Conservation (phyloP, 1,284 basidiomycete species). For the Irpex rosettiformis region DNA sequence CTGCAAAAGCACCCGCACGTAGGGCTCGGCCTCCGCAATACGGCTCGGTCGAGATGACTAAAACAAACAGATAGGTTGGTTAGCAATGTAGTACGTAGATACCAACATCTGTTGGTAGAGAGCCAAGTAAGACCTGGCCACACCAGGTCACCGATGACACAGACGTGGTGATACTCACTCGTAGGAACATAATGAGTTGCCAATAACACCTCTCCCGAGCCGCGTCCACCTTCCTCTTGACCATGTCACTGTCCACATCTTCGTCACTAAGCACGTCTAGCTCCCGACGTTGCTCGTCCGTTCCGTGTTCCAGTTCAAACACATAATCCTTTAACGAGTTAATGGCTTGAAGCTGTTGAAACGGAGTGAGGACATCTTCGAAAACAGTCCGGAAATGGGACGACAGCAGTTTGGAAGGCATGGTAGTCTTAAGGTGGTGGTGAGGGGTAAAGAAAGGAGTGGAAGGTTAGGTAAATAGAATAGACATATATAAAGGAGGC, state of each 20-base stretch:
- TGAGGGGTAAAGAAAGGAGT: neutral
- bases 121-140: neutral
- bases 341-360: constrained; percentile 20
- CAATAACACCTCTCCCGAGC: constrained; percentile 25
- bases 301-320: constrained; percentile 21
- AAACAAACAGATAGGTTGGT: neutral
- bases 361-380: constrained; percentile 19
- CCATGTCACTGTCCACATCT: constrained; percentile 18
- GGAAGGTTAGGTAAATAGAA: neutral
- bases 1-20: constrained; percentile 14
- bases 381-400: constrained; percentile 22
- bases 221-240: constrained; percentile 18
- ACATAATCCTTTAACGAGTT: constrained; percentile 20
- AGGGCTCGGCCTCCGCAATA: constrained; percentile 20
- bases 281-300: constrained; percentile 21
- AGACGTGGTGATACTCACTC: constrained; percentile 16
- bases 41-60: constrained; percentile 21
- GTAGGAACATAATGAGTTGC: constrained; percentile 24
- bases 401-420: constrained; percentile 18
- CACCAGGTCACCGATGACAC: too few relatives aligned
- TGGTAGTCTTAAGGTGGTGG: neutral
- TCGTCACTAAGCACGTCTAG: constrained; percentile 20
- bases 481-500: constrained; percentile 1
- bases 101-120: too few relatives aligned
- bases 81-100: neutral